Percentiles rank a stretch among this genome's conserved stretches.
These are phyloP conservation scores for Quercus phellos DNA, from an alignment of 331 rosid species.

Conservation along the genomic window DNA sequence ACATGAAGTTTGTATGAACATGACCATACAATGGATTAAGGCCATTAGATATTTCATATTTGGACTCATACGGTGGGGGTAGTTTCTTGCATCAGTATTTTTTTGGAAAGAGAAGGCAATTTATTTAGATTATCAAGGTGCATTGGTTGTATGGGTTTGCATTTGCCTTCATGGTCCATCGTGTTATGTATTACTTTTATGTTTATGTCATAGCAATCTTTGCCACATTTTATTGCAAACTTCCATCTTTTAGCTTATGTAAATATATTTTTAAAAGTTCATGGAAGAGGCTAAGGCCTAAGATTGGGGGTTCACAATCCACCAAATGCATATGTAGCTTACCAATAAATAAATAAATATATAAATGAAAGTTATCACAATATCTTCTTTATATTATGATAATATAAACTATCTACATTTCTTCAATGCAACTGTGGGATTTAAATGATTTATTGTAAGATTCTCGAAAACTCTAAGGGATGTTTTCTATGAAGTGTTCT, in stretches of 20 bases:
- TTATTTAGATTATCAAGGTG: no score
- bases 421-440: constrained; percentile 57
- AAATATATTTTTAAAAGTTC: neutral
- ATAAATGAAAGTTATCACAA: neutral
- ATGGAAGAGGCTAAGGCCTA: no score
- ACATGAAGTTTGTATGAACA: no score
- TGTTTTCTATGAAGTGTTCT: no score
- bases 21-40: neutral
- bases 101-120: no score
- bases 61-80: no score
- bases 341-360: no score
- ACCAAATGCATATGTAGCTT: no score
- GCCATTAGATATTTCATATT: neutral
- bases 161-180: neutral
- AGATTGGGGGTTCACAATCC: no score
- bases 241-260: neutral
- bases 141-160: neutral
- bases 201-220: neutral
- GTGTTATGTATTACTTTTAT: neutral
- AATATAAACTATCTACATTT: neutral
- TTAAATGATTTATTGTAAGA: constrained; percentile 56
- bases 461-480: constrained; percentile 7
- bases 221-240: neutral
- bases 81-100: no score
- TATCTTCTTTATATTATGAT: neutral